A percentile compares a stretch with the other conserved stretches of the same genome.
These are phyloP conservation scores for Heterobasidion irregulare DNA, from an alignment of 1,284 basidiomycete genomes.

Conservation along the genomic window DNA sequence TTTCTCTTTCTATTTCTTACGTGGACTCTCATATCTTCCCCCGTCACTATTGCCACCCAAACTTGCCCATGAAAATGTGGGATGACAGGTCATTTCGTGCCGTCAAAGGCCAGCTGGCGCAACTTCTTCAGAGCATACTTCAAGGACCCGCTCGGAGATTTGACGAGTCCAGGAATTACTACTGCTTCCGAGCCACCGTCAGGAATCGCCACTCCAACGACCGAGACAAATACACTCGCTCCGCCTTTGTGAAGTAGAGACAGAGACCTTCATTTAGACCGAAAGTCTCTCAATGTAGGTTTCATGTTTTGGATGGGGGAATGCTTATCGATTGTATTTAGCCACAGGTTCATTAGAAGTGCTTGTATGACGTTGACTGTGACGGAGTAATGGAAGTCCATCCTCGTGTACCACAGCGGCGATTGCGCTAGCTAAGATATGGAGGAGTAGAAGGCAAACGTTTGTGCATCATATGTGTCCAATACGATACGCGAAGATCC, in stretches of 20 bases:
- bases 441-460: too few relatives aligned
- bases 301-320: too few relatives aligned
- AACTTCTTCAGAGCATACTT: conserved; percentile 56
- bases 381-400: too few relatives aligned
- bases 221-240: neutral
- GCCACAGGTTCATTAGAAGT: too few relatives aligned
- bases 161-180: conserved; percentile 15
- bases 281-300: too few relatives aligned
- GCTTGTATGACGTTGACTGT: too few relatives aligned
- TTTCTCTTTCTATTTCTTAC: neutral
- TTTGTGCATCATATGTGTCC: too few relatives aligned
- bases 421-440: too few relatives aligned
- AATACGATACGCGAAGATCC: too few relatives aligned
- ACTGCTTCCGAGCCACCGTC: conserved; percentile 22
- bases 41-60: neutral
- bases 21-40: neutral
- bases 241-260: neutral
- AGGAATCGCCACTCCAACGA: conserved; percentile 25
- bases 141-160: conserved; percentile 24
- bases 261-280: too few relatives aligned
- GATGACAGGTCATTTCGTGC: conserved; percentile 67
- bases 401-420: too few relatives aligned
- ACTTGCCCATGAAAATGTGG: neutral
- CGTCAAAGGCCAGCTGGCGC: conserved; percentile 67
- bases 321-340: neutral